Evolutionary conservation across 495 filamentous ascomycete species (phyloP).

Genomic region (Lasiosphaeria ovina): DNA sequence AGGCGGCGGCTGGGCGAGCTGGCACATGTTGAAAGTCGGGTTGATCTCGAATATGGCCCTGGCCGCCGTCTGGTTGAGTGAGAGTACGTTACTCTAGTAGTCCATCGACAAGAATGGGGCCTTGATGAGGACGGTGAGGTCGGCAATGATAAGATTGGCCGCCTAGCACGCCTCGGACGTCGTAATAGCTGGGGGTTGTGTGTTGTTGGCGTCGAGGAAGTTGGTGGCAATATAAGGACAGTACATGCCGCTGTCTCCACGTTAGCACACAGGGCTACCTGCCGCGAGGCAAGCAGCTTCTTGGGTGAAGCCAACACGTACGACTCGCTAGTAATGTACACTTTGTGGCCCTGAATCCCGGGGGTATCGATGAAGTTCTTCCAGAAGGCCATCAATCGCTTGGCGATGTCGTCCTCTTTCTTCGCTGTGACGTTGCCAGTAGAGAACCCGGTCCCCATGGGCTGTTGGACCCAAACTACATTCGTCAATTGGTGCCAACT

Average conservation of each 20-base stretch:
- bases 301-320: not conserved
- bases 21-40: constrained; percentile 80
- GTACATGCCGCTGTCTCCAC: constrained; percentile 68
- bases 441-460: constrained; percentile 72
- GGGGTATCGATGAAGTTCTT: constrained; percentile 70
- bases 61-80: constrained; percentile 68
- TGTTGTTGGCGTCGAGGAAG: constrained; percentile 69
- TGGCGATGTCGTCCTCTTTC: constrained; percentile 63
- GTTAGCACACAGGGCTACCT: too few species aligned
- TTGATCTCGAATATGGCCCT: constrained; percentile 60
- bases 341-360: constrained; percentile 58
- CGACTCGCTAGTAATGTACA: constrained; percentile 40
- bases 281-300: too few species aligned
- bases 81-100: constrained; percentile 60
- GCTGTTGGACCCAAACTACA: constrained; percentile 70
- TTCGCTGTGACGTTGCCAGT: constrained; percentile 61
- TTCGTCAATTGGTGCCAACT: constrained; percentile 67
- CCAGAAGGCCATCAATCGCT: constrained; percentile 70
- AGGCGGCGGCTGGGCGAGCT: constrained; percentile 75
- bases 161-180: constrained; percentile 65
- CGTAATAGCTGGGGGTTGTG: constrained; percentile 65
- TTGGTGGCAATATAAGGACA: constrained; percentile 76
- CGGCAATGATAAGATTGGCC: constrained; percentile 67
- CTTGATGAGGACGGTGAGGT: constrained; percentile 50
- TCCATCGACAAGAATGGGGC: constrained; percentile 64